Evolutionary conservation across 805 yeast genomes (phyloP), one percentile per base, ranked within the genome.

Genomic region (Wickerhamiella nectarea): DNA sequence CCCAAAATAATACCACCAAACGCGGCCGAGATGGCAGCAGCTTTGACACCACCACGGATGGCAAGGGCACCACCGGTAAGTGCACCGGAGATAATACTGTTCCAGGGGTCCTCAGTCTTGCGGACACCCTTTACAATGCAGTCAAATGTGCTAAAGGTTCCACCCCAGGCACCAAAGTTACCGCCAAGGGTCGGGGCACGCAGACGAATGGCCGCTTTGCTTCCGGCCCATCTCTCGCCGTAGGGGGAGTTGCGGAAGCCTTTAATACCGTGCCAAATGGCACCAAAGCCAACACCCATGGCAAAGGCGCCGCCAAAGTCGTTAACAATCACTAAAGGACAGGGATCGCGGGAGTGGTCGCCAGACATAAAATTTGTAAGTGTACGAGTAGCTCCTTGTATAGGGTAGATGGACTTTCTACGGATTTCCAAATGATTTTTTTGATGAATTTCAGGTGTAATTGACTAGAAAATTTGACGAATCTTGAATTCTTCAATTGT

Each of bases 91-190:
- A 89, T 79, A 60, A 91, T 87, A 52, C 96, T 95, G 62, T 91
- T 91, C 83, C 94, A 83, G 6, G 97, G 95, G 64, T 91, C 98
- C 65, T 91, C 98, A 70, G 96, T 84, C 65, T 85, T 82, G 71
- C 98, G 82, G 35, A 91, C 75, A 2, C 89, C 95, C 65, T 89
- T 91, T 38, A 91, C 94, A 12, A 87, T 74, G 71, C 98, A 91
- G 65, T 91, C 98, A 60, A 78, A 91, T 11, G 93, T 80, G 26
- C 96, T 85, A 61, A 91, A 91, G 56, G 91, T 69, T 48, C 98
- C 98, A 71, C 98, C 98, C 98, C 98, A 91, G 33, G 84, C 94
- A 68, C 98, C 98, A 58, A 91, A 89, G 66, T 91, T 91, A 59
- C 98, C 98, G 53, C 98, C 98, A 44, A 89, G 86, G 40, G 89